These are phyloP conservation scores for Usnea hakonensis DNA, from an alignment of 495 filamentous ascomycete species.

Conservation along the genomic window DNA sequence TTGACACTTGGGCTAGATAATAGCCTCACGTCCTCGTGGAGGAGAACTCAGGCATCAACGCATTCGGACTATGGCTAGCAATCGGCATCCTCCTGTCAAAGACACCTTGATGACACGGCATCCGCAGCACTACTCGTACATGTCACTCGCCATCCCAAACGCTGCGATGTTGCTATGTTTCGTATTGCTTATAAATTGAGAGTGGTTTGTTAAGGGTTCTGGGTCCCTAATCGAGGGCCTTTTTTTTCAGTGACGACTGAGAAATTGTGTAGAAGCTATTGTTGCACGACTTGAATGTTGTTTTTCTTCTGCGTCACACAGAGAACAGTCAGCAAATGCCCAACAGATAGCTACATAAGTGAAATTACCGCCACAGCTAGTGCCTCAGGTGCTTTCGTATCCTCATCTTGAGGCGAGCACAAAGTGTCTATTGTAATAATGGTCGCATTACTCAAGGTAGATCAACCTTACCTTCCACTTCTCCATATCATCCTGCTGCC, in stretches of 20 bases:
- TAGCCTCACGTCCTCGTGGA: neutral
- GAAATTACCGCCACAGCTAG: no score
- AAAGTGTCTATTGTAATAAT: neutral
- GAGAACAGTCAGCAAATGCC: conserved; percentile 14
- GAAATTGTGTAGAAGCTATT: conserved; percentile 32
- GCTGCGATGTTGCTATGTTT: conserved; percentile 3
- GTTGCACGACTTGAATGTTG: conserved; percentile 90
- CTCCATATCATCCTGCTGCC: conserved; percentile 89
- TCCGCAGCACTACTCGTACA: neutral
- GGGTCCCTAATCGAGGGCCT: neutral
- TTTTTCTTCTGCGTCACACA: conserved; percentile 76
- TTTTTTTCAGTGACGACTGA: neutral
- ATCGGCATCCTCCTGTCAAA: neutral
- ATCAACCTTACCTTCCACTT: conserved; percentile 80
- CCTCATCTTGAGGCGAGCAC: neutral
- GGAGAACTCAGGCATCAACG: conserved; percentile 12
- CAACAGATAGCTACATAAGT: neutral
- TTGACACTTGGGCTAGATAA: conserved; percentile 4
- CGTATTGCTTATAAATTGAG: neutral
- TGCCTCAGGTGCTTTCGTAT: no score
- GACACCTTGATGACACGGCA: neutral
- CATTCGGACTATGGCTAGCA: conserved; percentile 4
- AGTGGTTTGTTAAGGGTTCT: neutral
- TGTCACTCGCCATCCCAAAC: neutral
- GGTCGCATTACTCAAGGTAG: no score